Percentiles rank a stretch among this genome's conserved stretches.
phyloP scores from a whole-genome alignment of 2,329 filamentous ascomycete genomes.

The Aspergillus sergii region DNA sequence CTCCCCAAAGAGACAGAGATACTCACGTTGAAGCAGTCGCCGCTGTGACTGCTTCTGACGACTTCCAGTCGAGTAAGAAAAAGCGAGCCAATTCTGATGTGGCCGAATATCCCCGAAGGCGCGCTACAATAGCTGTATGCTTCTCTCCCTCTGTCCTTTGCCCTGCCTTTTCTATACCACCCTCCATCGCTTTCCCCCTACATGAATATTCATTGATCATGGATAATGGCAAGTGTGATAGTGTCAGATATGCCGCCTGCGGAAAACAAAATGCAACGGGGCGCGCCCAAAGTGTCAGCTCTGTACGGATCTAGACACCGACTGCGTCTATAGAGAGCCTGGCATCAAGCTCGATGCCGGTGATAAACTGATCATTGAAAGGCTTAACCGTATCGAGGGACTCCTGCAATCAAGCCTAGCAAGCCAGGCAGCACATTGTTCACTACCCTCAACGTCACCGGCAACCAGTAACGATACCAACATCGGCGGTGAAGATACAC shows the following conservation, averaged over 20 bases:
- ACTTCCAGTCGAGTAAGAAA: conserved; percentile 25
- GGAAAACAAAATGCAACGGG: conserved; percentile 79
- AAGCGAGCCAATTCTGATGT: conserved; percentile 34
- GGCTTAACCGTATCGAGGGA: conserved; percentile 74
- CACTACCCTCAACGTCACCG: conserved; percentile 63
- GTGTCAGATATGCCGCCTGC: conserved; percentile 80
- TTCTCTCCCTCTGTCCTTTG: conserved; percentile 5
- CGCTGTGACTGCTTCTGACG: conserved; percentile 11
- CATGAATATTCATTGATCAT: neutral
- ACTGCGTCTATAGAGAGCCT: conserved; percentile 82
- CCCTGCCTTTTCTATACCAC: neutral
- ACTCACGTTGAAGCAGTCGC: conserved; percentile 10
- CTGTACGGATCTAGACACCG: conserved; percentile 77
- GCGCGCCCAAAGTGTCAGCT: conserved; percentile 82
- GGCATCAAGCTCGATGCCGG: conserved; percentile 85
- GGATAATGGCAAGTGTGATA: conserved; percentile 35
- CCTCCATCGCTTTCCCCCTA: neutral
- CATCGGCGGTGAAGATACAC: conserved; percentile 59
- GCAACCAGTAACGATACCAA: conserved; percentile 66
- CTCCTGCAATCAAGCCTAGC: conserved; percentile 72
- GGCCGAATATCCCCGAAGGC: conserved; percentile 35
- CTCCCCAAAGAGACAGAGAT: conserved; percentile 23
- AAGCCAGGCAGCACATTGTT: conserved; percentile 24
- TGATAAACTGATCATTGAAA: conserved; percentile 82
- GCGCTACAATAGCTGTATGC: conserved; percentile 38